A percentile compares a stretch with the other conserved stretches of the same genome.
Conservation (phyloP, 83 land plant genomes). For the Diphasiastrum complanatum region DNA sequence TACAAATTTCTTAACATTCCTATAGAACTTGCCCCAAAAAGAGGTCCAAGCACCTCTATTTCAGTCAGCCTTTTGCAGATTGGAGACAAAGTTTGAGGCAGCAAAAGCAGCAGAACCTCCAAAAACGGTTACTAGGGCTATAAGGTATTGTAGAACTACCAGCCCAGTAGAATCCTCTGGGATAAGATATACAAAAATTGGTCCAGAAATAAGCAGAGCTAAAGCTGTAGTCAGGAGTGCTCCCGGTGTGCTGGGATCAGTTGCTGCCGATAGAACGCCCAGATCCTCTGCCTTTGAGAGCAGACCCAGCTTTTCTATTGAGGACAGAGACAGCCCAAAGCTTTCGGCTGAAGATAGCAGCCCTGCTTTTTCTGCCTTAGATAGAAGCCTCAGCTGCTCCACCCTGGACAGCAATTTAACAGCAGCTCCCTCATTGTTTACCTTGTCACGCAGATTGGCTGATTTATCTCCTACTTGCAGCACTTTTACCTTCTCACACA, state of each 20-base stretch:
- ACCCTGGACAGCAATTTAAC: slow-evolving; percentile 80
- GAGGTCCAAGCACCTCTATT: too few relatives aligned
- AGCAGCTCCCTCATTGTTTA: slow-evolving; percentile 20
- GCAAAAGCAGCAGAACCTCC: slow-evolving; percentile 98
- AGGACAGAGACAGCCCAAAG: slow-evolving; percentile 68
- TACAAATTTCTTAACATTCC: too few relatives aligned
- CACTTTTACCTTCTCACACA: slow-evolving; percentile 38
- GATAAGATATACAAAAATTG: slow-evolving; percentile 60
- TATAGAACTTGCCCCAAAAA: too few relatives aligned
- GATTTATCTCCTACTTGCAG: slow-evolving; percentile 29
- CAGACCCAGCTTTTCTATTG: slow-evolving; percentile 81
- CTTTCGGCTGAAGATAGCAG: slow-evolving; percentile 83
- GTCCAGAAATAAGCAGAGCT: slow-evolving; percentile 53
- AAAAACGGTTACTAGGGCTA: slow-evolving; percentile 53
- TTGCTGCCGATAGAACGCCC: slow-evolving; percentile 85
- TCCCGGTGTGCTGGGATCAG: slow-evolving; percentile 72
- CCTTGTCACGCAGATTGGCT: slow-evolving; percentile 22
- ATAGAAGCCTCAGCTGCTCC: slow-evolving; percentile 73
- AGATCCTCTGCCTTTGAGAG: slow-evolving; percentile 94
- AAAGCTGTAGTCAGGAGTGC: slow-evolving; percentile 56
- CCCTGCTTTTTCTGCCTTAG: slow-evolving; percentile 96
- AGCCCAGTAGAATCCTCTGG: slow-evolving; percentile 69
- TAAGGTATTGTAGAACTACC: slow-evolving; percentile 55
- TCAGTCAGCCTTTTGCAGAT: slow-evolving; percentile 60
- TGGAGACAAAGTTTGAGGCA: slow-evolving; percentile 76